Conservation (phyloP, 1,284 basidiomycete genomes). For the Agaricales sp. region DNA sequence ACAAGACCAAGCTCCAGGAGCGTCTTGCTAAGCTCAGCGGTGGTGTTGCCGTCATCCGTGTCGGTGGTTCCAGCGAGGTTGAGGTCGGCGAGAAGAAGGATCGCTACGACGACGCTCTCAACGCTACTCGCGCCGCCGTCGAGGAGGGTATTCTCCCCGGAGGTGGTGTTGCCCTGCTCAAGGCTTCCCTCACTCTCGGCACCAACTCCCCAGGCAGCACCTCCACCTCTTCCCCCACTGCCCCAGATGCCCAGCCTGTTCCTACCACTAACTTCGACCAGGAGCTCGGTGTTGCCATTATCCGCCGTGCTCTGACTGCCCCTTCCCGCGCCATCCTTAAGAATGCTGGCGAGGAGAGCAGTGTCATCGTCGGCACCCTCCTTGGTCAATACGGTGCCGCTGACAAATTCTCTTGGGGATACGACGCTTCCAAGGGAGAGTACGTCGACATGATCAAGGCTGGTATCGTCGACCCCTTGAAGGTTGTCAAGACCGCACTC, state of each 20-base stretch:
- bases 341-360: conserved; percentile 94
- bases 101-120: conserved; percentile 94
- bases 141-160: conserved; percentile 98
- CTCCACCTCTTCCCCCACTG: conserved; percentile 27
- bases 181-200: conserved; percentile 76
- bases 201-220: conserved; percentile 40
- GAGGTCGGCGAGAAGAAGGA: conserved; percentile 99
- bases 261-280: conserved; percentile 94
- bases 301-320: conserved; percentile 78
- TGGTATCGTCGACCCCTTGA: conserved; percentile 91
- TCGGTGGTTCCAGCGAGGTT: conserved; percentile 89
- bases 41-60: conserved; percentile 97
- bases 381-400: conserved; percentile 53
- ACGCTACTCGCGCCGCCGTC: conserved; percentile 95
- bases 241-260: conserved; percentile 54
- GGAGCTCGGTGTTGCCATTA: conserved; percentile 91
- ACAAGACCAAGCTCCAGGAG: conserved; percentile 94
- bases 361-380: conserved; percentile 86
- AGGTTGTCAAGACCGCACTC: conserved; percentile 89
- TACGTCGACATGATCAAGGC: conserved; percentile 92
- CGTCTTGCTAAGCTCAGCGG: conserved; percentile 93
- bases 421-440: conserved; percentile 87
- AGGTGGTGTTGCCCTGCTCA: conserved; percentile 86
- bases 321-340: conserved; percentile 85
- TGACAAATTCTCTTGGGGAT: conserved; percentile 80